Evolutionary conservation across 2,329 filamentous ascomycete genomes (phyloP).

Genomic region (Stylonectria norvegica): DNA sequence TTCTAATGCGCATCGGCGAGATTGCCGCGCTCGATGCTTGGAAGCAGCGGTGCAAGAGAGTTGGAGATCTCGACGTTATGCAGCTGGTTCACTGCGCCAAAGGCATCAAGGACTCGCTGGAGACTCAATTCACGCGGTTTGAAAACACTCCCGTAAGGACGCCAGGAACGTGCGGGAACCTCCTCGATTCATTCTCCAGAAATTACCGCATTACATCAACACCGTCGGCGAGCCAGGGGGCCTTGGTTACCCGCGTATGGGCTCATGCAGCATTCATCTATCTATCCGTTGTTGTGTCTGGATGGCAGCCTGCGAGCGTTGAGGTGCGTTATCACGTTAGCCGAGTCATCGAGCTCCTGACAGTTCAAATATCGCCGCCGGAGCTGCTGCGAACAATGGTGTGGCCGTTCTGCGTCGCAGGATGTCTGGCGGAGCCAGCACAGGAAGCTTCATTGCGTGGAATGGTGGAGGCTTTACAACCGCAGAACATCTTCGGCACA

Average conservation of each 20-base stretch:
- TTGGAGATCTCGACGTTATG: not conserved
- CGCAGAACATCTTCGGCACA: constrained; percentile 44
- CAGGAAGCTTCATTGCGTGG: constrained; percentile 41
- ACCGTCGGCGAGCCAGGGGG: not conserved
- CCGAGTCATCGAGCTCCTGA: constrained; percentile 34
- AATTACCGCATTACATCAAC: not conserved
- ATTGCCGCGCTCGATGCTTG: not conserved
- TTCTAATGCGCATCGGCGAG: not conserved
- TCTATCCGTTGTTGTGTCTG: constrained; percentile 46
- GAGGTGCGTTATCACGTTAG: constrained; percentile 37
- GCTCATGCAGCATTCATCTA: constrained; percentile 46
- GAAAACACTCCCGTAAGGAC: not conserved
- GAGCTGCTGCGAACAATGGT: constrained; percentile 35
- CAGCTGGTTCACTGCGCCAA: not conserved
- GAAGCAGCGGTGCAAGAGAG: constrained; percentile 3
- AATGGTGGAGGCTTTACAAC: constrained; percentile 39
- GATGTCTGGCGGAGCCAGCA: constrained; percentile 37
- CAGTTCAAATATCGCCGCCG: constrained; percentile 27
- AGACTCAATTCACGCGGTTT: not conserved
- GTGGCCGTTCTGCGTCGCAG: constrained; percentile 42
- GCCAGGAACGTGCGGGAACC: not conserved
- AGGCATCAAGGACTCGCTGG: not conserved
- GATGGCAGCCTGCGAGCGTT: constrained; percentile 46
- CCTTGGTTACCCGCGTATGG: constrained; percentile 31
- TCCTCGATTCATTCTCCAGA: not conserved